Evolutionary conservation across 305 asterid species (phyloP).

Genomic region (Solanum hybrid): DNA sequence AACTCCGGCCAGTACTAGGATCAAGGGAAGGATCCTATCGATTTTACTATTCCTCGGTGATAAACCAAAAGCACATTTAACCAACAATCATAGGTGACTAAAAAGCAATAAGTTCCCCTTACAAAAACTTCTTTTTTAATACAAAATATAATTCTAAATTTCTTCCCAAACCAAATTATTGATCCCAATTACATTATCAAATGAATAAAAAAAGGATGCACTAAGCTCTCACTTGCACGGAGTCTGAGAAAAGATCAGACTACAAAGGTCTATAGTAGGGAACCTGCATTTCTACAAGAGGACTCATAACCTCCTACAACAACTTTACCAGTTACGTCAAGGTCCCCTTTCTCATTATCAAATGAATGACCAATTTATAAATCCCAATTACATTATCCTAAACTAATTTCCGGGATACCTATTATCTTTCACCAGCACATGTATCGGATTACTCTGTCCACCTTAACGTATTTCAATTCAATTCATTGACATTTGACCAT

Average conservation of each 20-base stretch:
- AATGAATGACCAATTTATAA: background rate
- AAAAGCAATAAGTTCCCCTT: background rate
- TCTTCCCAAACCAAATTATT: background rate
- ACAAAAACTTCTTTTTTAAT: background rate
- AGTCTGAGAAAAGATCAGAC: background rate
- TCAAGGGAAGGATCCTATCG: background rate
- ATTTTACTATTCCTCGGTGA: background rate
- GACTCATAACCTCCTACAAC: background rate
- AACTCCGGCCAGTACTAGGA: background rate
- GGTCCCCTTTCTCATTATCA: background rate
- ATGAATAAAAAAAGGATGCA: background rate
- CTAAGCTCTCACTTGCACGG: background rate
- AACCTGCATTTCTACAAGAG: background rate
- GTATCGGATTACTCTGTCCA: background rate
- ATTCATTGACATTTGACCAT: background rate
- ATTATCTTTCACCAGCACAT: background rate
- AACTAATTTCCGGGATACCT: background rate
- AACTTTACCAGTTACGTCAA: background rate
- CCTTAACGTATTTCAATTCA: background rate
- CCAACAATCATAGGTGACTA: background rate
- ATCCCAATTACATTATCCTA: background rate
- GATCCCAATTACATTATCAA: background rate
- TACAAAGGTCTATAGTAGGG: background rate
- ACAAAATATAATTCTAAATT: background rate
- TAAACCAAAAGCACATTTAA: background rate